phyloP scores from a whole-genome alignment of 2,329 filamentous ascomycete genomes.

The Neofusicoccum parvum region DNA sequence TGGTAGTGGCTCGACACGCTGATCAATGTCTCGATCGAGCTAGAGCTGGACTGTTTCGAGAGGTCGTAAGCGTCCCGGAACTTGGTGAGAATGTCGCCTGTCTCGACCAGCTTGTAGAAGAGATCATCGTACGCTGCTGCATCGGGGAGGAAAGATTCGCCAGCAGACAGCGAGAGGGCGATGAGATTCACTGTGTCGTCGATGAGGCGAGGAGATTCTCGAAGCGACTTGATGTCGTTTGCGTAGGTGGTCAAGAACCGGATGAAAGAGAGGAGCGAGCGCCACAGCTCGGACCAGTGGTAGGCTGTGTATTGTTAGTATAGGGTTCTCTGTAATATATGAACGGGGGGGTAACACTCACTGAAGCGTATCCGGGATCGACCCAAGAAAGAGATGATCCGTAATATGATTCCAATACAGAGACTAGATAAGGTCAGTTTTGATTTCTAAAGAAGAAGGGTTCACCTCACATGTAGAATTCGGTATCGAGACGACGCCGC shows the following conservation, averaged over 20 bases:
- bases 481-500: constrained; percentile 78
- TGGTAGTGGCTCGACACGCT: constrained; percentile 86
- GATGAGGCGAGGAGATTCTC: constrained; percentile 72
- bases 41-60: constrained; percentile 44
- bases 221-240: constrained; percentile 69
- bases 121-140: constrained; percentile 90
- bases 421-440: constrained; percentile 47
- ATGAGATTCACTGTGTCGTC: constrained; percentile 79
- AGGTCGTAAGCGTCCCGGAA: constrained; percentile 76
- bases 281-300: constrained; percentile 96
- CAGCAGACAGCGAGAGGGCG: constrained; percentile 79
- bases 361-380: constrained; percentile 76
- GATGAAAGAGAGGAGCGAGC: constrained; percentile 81
- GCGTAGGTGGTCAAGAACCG: constrained; percentile 89
- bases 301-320: constrained; percentile 53
- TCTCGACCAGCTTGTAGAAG: constrained; percentile 97
- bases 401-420: constrained; percentile 77
- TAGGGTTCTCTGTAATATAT: background rate
- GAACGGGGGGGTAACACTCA: constrained; percentile 25
- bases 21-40: constrained; percentile 81
- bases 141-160: constrained; percentile 88
- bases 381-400: constrained; percentile 81
- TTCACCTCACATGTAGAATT: constrained; percentile 68
- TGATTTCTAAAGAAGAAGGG: background rate
- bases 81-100: constrained; percentile 76